A percentile compares a stretch with the other conserved stretches of the same genome.
Evolutionary conservation across 1,284 basidiomycete genomes (phyloP).

Genomic region (Pseudozyma pruni): DNA sequence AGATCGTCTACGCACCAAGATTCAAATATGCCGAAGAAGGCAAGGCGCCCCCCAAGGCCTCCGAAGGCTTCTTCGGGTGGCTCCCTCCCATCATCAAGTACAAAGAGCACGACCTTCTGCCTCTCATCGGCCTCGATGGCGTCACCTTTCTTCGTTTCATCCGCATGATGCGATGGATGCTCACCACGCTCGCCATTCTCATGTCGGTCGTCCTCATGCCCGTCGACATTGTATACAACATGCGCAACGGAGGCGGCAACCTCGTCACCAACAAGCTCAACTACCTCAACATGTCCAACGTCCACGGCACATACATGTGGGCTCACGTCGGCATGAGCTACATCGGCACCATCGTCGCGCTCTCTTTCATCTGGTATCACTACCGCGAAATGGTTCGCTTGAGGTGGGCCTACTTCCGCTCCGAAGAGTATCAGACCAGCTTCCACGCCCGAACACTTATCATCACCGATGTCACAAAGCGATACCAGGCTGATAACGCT

Average conservation of each 20-base stretch:
- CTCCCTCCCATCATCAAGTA: conserved; percentile 83
- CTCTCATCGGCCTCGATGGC: conserved; percentile 90
- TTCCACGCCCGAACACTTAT: conserved; percentile 75
- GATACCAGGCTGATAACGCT: conserved; percentile 75
- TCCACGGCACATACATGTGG: conserved; percentile 62
- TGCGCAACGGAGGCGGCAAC: conserved; percentile 31
- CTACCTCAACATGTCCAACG: conserved; percentile 59
- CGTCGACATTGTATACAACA: conserved; percentile 72
- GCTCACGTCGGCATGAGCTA: conserved; percentile 67
- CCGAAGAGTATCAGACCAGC: conserved; percentile 60
- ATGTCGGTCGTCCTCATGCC: conserved; percentile 82
- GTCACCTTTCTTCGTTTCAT: conserved; percentile 91
- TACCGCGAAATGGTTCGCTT: conserved; percentile 62
- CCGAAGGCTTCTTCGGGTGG: conserved; percentile 78
- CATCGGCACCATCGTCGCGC: conserved; percentile 54
- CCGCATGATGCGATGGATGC: conserved; percentile 77
- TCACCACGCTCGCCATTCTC: conserved; percentile 68
- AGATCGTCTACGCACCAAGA: conserved; percentile 85
- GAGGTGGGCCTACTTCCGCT: conserved; percentile 63
- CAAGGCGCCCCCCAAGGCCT: conserved; percentile 76
- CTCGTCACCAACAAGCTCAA: conserved; percentile 44
- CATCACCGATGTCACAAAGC: conserved; percentile 76
- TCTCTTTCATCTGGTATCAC: conserved; percentile 60
- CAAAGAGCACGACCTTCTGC: conserved; percentile 86
- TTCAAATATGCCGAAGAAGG: conserved; percentile 83